Evolutionary conservation across 768 basidiomycete species (phyloP).

Genomic region (Bullera alba): DNA sequence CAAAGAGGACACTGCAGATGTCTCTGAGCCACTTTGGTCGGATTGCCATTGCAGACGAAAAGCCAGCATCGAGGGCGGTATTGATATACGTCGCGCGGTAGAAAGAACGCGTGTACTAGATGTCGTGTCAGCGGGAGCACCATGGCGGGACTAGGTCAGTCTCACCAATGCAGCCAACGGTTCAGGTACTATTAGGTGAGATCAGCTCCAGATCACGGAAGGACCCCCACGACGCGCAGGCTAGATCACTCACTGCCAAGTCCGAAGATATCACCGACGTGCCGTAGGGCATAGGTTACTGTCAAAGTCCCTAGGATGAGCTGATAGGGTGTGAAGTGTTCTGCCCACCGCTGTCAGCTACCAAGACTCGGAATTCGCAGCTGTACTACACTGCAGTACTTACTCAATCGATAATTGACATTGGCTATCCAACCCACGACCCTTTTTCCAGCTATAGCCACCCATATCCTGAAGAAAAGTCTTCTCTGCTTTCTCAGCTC

Average conservation of each 20-base stretch:
- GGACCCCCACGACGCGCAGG: neutral
- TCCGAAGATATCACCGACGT: constrained; percentile 78
- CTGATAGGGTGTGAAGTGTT: constrained; percentile 92
- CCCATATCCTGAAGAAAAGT: constrained; percentile 24
- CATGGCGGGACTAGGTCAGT: neutral
- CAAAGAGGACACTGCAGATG: constrained; percentile 74
- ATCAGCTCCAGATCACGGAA: neutral
- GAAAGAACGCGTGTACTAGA: constrained; percentile 89
- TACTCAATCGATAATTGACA: constrained; percentile 37
- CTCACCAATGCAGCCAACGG: constrained; percentile 75
- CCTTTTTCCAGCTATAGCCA: constrained; percentile 21
- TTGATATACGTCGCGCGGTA: constrained; percentile 93
- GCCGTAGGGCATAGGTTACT: constrained; percentile 69
- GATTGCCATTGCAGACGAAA: constrained; percentile 90
- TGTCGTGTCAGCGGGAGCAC: no score
- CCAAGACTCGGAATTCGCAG: neutral
- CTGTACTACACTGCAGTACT: constrained; percentile 10
- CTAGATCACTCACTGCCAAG: constrained; percentile 59
- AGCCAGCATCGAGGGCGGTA: constrained; percentile 93
- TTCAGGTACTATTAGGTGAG: constrained; percentile 69
- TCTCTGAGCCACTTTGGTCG: constrained; percentile 87
- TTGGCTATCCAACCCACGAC: constrained; percentile 26
- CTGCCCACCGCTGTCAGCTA: constrained; percentile 48
- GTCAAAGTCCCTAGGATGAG: constrained; percentile 80
- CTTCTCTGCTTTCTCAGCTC: constrained; percentile 4